phyloP scores from a whole-genome alignment of 2,329 filamentous ascomycete genomes.

The Talaromyces sp. region DNA sequence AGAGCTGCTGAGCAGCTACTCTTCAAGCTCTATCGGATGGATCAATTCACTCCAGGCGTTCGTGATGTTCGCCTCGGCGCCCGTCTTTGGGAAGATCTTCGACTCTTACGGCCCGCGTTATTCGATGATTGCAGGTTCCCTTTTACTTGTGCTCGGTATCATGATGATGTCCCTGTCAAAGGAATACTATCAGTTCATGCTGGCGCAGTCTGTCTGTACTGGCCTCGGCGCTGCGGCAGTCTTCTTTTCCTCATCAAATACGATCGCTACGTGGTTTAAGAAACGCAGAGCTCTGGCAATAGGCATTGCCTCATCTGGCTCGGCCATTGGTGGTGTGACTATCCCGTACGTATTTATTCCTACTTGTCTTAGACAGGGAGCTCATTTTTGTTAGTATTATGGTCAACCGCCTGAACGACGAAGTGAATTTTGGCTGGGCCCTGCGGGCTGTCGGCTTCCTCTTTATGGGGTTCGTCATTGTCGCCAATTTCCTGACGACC shows the following conservation, averaged over 20 bases:
- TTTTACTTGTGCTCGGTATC: constrained; percentile 46
- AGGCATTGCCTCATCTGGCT: constrained; percentile 19
- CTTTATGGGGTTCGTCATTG: constrained; percentile 53
- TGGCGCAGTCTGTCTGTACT: constrained; percentile 47
- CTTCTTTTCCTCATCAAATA: constrained; percentile 52
- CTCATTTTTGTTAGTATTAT: constrained; percentile 41
- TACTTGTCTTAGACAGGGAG: neutral
- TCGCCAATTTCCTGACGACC: constrained; percentile 50
- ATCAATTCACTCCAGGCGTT: constrained; percentile 49
- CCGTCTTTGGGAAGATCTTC: constrained; percentile 52
- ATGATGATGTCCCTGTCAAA: constrained; percentile 49
- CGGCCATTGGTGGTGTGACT: constrained; percentile 53
- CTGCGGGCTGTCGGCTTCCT: constrained; percentile 56
- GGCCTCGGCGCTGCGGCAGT: constrained; percentile 49
- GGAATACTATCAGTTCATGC: constrained; percentile 49
- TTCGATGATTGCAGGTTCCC: constrained; percentile 41
- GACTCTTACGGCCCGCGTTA: constrained; percentile 46
- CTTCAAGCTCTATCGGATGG: constrained; percentile 47
- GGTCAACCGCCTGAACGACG: constrained; percentile 50
- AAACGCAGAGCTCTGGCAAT: constrained; percentile 1
- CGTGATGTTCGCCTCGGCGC: constrained; percentile 46
- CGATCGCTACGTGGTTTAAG: constrained; percentile 40
- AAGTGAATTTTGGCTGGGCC: constrained; percentile 53
- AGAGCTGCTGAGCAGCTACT: constrained; percentile 32
- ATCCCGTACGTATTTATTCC: constrained; percentile 36